A percentile compares a stretch with the other conserved stretches of the same genome.
These are phyloP conservation scores for Pestalotiopsis sp. DNA, from an alignment of 2,329 filamentous ascomycete species.

Conservation along the genomic window DNA sequence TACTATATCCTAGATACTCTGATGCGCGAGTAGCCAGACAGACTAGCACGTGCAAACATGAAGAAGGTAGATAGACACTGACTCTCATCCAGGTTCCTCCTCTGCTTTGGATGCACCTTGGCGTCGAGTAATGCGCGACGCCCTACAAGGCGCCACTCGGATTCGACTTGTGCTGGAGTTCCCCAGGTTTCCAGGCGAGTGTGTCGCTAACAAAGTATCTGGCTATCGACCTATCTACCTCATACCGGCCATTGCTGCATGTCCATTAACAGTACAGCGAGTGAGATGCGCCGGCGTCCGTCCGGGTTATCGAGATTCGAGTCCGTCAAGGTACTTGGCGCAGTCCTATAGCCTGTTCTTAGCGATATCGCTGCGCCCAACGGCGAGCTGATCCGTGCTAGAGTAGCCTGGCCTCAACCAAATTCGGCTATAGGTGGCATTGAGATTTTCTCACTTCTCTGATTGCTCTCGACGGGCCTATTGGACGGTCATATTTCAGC, in stretches of 20 bases:
- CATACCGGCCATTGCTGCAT: background rate
- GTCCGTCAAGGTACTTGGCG: background rate
- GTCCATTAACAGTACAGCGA: too few species aligned
- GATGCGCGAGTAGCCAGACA: background rate
- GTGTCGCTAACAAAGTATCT: too few species aligned
- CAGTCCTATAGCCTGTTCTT: background rate
- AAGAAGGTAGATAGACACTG: background rate
- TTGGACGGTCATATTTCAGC: slow-evolving; percentile 1
- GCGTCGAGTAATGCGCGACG: background rate
- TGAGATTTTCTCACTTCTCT: background rate
- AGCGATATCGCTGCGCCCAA: slow-evolving; percentile 1
- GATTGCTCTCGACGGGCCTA: background rate
- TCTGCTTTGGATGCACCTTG: background rate
- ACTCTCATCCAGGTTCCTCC: background rate
- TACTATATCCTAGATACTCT: background rate
- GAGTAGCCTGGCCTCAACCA: background rate
- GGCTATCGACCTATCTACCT: too few species aligned
- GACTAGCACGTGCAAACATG: background rate
- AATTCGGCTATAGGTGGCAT: slow-evolving; percentile 6
- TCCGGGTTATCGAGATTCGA: background rate
- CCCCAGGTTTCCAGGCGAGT: background rate
- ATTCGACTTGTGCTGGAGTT: background rate
- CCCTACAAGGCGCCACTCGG: background rate
- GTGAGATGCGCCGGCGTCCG: background rate
- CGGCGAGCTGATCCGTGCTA: background rate